Evolutionary conservation across 2,329 filamentous ascomycete genomes (phyloP).

Genomic region (Stenocarpella maydis): DNA sequence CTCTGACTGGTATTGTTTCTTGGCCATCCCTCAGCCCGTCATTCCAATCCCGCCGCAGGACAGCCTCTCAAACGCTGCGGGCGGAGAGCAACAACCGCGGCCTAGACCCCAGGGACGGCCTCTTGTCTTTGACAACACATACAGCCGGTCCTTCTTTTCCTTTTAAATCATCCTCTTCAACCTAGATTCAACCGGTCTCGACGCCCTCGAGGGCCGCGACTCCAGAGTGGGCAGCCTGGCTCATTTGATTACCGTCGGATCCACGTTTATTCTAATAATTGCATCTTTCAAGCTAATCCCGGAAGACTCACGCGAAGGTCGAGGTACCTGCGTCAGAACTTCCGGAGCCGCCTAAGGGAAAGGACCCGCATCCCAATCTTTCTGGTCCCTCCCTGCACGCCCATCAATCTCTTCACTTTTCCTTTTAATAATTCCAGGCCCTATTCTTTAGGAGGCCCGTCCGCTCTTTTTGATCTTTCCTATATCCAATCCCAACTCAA

Average conservation of each 20-base stretch:
- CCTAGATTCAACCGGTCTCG: slow-evolving; percentile 21
- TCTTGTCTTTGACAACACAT: slow-evolving; percentile 2
- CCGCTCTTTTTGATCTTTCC: slow-evolving; percentile 36
- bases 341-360: slow-evolving; percentile 36
- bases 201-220: slow-evolving; percentile 17
- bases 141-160: slow-evolving; percentile 23
- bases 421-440: slow-evolving; percentile 37
- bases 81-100: slow-evolving; percentile 14
- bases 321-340: slow-evolving; percentile 36
- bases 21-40: slow-evolving; percentile 25
- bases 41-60: slow-evolving; percentile 31
- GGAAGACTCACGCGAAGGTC: slow-evolving; percentile 35
- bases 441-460: slow-evolving; percentile 34
- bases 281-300: slow-evolving; percentile 37
- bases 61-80: slow-evolving; percentile 16
- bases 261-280: slow-evolving; percentile 37
- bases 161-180: slow-evolving; percentile 4
- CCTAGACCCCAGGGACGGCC: slow-evolving; percentile 5
- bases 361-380: slow-evolving; percentile 37
- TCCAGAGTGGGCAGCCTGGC: slow-evolving; percentile 32
- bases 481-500: slow-evolving; percentile 32
- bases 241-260: slow-evolving; percentile 37
- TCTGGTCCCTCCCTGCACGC: slow-evolving; percentile 37
- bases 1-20: slow-evolving; percentile 32
- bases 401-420: slow-evolving; percentile 37